phyloP scores from a whole-genome alignment of 129 eudicot genomes.

The Centrapalus pauciflorus region DNA sequence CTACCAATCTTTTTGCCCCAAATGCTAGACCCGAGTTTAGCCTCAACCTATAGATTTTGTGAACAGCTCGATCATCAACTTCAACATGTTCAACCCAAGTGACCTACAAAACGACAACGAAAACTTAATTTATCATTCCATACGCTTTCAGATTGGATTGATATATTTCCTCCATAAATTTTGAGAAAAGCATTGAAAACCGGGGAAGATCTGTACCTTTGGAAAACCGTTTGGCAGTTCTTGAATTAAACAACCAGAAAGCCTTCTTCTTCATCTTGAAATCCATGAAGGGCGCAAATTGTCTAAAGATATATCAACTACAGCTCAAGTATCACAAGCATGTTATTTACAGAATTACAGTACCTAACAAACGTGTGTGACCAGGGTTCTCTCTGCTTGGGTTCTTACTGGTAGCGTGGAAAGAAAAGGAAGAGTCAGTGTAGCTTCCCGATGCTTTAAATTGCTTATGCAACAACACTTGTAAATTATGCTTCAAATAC shows the following conservation, averaged over 20 bases:
- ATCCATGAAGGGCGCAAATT: slow-evolving; percentile 46
- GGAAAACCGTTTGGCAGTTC: slow-evolving; percentile 73
- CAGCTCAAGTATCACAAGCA: slow-evolving; percentile 61
- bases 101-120: slow-evolving; percentile 30
- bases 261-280: too few species aligned
- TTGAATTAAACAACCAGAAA: slow-evolving; percentile 71
- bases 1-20: slow-evolving; percentile 76
- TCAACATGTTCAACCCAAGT: slow-evolving; percentile 77
- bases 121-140: not conserved
- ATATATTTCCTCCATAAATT: too few species aligned
- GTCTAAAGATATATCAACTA: slow-evolving; percentile 71
- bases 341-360: slow-evolving; percentile 66
- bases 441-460: too few species aligned
- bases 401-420: too few species aligned
- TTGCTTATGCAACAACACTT: too few species aligned
- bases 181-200: not conserved
- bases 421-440: too few species aligned
- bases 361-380: too few species aligned
- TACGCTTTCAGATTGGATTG: not conserved
- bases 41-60: too few species aligned
- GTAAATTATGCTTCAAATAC: too few species aligned
- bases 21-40: slow-evolving; percentile 60
- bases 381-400: too few species aligned
- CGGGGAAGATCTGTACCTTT: slow-evolving; percentile 30
- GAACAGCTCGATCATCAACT: slow-evolving; percentile 61